Evolutionary conservation across 1,139 yeast species (phyloP).

Genomic region (Suhomyces taliae): DNA sequence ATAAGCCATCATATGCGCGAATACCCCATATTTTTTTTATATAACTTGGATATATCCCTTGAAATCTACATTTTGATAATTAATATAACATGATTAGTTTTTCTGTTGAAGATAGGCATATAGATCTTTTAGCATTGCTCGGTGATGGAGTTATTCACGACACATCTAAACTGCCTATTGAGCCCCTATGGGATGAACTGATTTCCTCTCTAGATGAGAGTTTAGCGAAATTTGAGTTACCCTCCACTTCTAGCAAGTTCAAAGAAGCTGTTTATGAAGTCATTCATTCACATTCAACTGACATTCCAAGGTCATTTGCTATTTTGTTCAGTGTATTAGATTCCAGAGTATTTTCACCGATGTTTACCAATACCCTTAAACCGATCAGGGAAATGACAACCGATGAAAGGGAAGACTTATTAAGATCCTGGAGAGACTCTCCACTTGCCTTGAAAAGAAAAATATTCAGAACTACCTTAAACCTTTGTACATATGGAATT

Average conservation of each 20-base stretch:
- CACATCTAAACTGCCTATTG: constrained; percentile 28
- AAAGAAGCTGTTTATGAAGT: constrained; percentile 12
- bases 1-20: not conserved
- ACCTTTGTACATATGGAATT: constrained; percentile 31
- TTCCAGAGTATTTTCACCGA: constrained; percentile 35
- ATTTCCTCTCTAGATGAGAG: constrained; percentile 28
- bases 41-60: not conserved
- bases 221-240: constrained; percentile 26
- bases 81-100: not conserved
- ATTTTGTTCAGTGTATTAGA: constrained; percentile 29
- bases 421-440: constrained; percentile 43
- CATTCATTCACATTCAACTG: constrained; percentile 8
- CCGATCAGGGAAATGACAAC: constrained; percentile 39
- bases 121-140: constrained; percentile 27
- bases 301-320: constrained; percentile 24
- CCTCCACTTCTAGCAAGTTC: constrained; percentile 34
- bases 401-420: constrained; percentile 28
- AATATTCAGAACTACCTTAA: constrained; percentile 27
- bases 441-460: constrained; percentile 30
- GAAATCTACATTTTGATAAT: not conserved
- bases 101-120: constrained; percentile 14
- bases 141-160: constrained; percentile 42
- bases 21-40: not conserved
- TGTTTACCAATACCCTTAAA: constrained; percentile 36
- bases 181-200: constrained; percentile 20